Evolutionary conservation across 1,284 basidiomycete genomes (phyloP).

Genomic region (Abortiporus biennis): DNA sequence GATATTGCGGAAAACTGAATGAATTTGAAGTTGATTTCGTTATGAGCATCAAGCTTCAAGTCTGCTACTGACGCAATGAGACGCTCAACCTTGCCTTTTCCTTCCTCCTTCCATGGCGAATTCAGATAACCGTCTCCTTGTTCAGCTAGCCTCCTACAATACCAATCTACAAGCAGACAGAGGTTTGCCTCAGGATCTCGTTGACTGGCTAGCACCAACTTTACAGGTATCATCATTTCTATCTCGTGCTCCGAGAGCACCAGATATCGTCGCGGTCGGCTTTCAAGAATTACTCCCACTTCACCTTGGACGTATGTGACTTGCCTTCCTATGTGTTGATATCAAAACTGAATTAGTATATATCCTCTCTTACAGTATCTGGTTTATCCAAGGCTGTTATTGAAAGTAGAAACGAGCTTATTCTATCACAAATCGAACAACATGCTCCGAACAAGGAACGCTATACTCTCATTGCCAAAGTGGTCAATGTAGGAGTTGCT

Average conservation of each 20-base stretch:
- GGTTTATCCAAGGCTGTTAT: constrained; percentile 60
- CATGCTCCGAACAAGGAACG: constrained; percentile 61
- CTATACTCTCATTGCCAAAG: constrained; percentile 68
- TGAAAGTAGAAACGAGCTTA: constrained; percentile 52
- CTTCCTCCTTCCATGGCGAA: background rate
- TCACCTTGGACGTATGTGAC: constrained; percentile 73
- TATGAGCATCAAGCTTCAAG: too few species aligned
- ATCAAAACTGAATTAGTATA: constrained; percentile 5
- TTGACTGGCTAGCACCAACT: constrained; percentile 79
- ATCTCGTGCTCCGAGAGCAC: constrained; percentile 48
- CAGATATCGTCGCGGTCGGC: constrained; percentile 84
- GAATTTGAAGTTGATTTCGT: too few species aligned
- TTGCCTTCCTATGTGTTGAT: constrained; percentile 15
- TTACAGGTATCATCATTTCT: constrained; percentile 71
- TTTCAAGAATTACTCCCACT: constrained; percentile 88
- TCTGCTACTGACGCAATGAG: too few species aligned
- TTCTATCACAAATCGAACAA: constrained; percentile 64
- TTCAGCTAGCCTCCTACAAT: constrained; percentile 84
- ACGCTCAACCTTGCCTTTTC: too few species aligned
- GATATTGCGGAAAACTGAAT: too few species aligned
- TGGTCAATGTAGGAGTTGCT: constrained; percentile 77
- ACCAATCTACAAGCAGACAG: constrained; percentile 72
- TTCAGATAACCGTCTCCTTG: constrained; percentile 39
- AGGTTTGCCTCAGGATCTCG: constrained; percentile 73
- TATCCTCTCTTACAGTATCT: constrained; percentile 38